A percentile compares a stretch with the other conserved stretches of the same genome.
Conservation (phyloP, 306 rosid species). For the Medicago ruthenica region DNA sequence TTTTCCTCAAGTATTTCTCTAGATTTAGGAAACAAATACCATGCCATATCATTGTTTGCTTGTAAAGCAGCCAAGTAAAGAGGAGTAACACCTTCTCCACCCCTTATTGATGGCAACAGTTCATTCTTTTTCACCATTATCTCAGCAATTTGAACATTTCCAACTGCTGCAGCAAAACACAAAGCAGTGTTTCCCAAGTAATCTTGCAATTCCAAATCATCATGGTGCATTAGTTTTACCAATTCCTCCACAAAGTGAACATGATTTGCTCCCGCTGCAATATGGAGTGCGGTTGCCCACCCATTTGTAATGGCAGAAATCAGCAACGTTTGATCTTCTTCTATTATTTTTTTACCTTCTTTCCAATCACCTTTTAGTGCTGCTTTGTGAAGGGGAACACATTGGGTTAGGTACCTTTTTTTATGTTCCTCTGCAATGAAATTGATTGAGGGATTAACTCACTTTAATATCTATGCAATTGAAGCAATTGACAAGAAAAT, state of each 20-base stretch:
- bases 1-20: neutral
- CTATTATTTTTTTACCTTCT: conserved; percentile 40
- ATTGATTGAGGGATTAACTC: neutral
- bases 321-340: neutral
- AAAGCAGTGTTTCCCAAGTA: conserved; percentile 40
- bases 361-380: conserved; percentile 54
- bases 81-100: conserved; percentile 43
- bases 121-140: conserved; percentile 28
- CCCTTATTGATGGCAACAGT: conserved; percentile 39
- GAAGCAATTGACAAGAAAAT: neutral
- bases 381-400: conserved; percentile 56
- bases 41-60: conserved; percentile 45
- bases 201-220: conserved; percentile 43
- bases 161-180: conserved; percentile 48
- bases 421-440: conserved; percentile 40
- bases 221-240: neutral
- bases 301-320: conserved; percentile 44
- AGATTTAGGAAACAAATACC: conserved; percentile 18
- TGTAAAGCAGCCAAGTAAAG: conserved; percentile 46
- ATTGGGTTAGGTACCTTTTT: conserved; percentile 30
- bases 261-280: conserved; percentile 50
- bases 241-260: conserved; percentile 45
- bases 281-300: conserved; percentile 51
- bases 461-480: neutral
- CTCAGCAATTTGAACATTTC: conserved; percentile 44